Percentiles rank a stretch among this genome's conserved stretches.
These are phyloP conservation scores for Adansonia digitata DNA, from an alignment of 345 rosid species.

Conservation along the genomic window DNA sequence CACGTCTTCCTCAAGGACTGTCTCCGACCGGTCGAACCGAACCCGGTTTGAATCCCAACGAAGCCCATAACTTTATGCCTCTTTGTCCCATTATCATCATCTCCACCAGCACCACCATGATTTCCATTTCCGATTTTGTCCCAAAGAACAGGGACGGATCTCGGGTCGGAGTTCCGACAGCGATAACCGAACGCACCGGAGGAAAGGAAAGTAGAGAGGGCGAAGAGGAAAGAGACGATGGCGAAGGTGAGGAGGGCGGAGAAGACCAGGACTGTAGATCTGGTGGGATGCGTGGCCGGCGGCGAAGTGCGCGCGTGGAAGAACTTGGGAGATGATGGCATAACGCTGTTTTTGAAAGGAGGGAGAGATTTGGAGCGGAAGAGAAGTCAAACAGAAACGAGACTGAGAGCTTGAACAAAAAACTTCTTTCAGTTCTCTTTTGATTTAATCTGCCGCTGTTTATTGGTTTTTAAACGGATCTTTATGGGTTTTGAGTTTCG, in stretches of 20 bases:
- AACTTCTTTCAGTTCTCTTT: too few species aligned
- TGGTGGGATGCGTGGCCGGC: constrained; percentile 23
- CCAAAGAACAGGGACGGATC: constrained; percentile 66
- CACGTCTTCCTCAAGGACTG: constrained; percentile 73
- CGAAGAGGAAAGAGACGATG: constrained; percentile 32
- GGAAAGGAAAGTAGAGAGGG: constrained; percentile 30
- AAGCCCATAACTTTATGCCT: constrained; percentile 82
- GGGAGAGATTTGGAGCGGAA: background rate
- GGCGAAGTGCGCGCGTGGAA: constrained; percentile 44
- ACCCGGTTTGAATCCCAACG: constrained; percentile 94
- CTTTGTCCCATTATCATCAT: constrained; percentile 19
- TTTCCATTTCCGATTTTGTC: constrained; percentile 27
- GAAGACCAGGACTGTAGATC: constrained; percentile 47
- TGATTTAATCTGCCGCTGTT: too few species aligned
- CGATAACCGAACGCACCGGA: constrained; percentile 16
- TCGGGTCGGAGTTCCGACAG: constrained; percentile 32
- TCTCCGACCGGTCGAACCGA: constrained; percentile 59
- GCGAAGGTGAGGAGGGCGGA: constrained; percentile 55
- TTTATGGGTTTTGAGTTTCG: too few species aligned
- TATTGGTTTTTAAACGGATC: too few species aligned
- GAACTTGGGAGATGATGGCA: constrained; percentile 74
- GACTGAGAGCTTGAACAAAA: too few species aligned
- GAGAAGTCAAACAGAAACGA: background rate
- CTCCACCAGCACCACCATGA: constrained; percentile 3
- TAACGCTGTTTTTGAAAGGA: constrained; percentile 16